phyloP scores from a whole-genome alignment of 1,284 basidiomycete species.

The Ceratobasidium sp. region DNA sequence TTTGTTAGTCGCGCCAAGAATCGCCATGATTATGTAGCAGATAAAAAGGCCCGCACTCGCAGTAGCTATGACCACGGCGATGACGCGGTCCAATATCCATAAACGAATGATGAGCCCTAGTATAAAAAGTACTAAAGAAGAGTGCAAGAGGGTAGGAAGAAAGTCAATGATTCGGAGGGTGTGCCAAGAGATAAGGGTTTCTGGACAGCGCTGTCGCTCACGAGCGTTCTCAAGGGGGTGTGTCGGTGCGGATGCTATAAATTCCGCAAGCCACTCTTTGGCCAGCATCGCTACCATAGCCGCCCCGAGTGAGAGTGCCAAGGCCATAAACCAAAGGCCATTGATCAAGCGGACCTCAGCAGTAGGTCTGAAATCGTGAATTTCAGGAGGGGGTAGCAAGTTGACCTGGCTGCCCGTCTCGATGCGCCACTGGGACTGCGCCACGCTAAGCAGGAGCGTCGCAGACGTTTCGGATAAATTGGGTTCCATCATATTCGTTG shows the following conservation, averaged over 20 bases:
- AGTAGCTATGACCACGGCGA: not conserved
- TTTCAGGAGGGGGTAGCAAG: not conserved
- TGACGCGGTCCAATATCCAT: not conserved
- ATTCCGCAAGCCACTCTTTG: constrained; percentile 21
- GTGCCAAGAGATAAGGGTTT: constrained; percentile 20
- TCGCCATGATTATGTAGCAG: not conserved
- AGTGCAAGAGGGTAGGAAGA: constrained; percentile 23
- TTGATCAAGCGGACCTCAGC: constrained; percentile 1
- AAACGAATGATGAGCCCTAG: constrained; percentile 9
- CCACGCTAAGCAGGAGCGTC: not conserved
- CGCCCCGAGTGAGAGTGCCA: constrained; percentile 4
- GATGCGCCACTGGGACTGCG: constrained; percentile 1
- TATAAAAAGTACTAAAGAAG: constrained; percentile 5
- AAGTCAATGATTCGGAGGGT: constrained; percentile 10
- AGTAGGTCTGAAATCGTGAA: not conserved
- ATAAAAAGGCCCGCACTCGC: not conserved
- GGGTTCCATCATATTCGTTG: not conserved
- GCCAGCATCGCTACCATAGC: constrained; percentile 14
- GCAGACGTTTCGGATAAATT: constrained; percentile 4
- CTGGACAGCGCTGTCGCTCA: constrained; percentile 10
- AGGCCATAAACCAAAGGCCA: constrained; percentile 19
- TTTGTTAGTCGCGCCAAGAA: not conserved
- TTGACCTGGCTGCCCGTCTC: not conserved
- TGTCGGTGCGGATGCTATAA: not conserved
- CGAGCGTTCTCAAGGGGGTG: not conserved